Evolutionary conservation across 768 basidiomycete genomes (phyloP).

Genomic region (Heimioporus sp.): DNA sequence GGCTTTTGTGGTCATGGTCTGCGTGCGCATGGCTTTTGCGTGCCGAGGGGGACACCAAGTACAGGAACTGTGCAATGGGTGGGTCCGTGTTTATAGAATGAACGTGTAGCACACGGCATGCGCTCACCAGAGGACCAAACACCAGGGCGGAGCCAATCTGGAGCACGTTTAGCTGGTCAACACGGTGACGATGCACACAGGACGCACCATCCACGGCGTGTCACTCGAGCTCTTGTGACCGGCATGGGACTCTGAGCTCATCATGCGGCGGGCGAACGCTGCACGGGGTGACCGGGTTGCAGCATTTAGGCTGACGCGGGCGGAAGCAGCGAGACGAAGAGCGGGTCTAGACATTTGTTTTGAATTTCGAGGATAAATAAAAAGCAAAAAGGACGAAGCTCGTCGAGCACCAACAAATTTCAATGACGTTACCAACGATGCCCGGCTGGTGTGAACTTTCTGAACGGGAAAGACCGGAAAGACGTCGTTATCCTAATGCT

Average conservation of each 20-base stretch:
- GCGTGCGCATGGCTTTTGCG: slow-evolving; percentile 21
- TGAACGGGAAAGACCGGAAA: slow-evolving; percentile 28
- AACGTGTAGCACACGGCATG: neutral
- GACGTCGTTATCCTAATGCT: neutral
- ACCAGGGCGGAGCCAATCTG: slow-evolving; percentile 32
- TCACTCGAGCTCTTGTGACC: slow-evolving; percentile 21
- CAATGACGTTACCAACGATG: slow-evolving; percentile 23
- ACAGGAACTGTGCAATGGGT: slow-evolving; percentile 23
- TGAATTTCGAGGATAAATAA: slow-evolving; percentile 10
- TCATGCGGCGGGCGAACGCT: slow-evolving; percentile 21
- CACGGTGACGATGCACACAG: neutral
- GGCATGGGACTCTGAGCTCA: slow-evolving; percentile 25
- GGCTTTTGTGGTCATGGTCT: slow-evolving; percentile 18
- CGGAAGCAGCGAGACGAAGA: slow-evolving; percentile 15
- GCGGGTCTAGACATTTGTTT: slow-evolving; percentile 20
- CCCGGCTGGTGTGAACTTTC: slow-evolving; percentile 21
- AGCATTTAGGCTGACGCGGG: slow-evolving; percentile 4
- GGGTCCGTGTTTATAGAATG: neutral
- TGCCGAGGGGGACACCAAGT: slow-evolving; percentile 31
- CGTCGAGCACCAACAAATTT: slow-evolving; percentile 17
- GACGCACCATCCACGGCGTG: slow-evolving; percentile 30
- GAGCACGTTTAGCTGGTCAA: neutral
- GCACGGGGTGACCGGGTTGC: slow-evolving; percentile 13
- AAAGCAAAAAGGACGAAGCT: neutral
- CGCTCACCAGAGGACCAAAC: slow-evolving; percentile 31